Evolutionary conservation across 371 early-diverging fungal genomes (phyloP), one percentile per base, ranked within the genome.

Genomic region (Blakeslea trispora): DNA sequence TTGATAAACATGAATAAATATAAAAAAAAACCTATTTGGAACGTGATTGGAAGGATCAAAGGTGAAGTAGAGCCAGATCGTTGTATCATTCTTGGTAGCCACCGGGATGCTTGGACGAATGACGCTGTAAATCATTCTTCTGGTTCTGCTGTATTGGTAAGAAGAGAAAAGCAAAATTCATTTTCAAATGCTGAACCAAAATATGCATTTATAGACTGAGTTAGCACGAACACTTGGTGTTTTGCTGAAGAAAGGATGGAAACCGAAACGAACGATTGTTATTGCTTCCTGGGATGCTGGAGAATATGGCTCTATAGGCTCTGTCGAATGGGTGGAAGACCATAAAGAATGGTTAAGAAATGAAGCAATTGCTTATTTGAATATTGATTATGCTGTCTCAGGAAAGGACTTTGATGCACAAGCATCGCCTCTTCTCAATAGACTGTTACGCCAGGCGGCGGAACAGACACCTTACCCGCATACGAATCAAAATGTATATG

Each of bases 241-340:
- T 28, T 63, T 88, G 34, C 41, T 77, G 2, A 61, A 80, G 45
- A 61, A 66, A 15, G 89, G 88, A 21, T 88, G 89, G 89, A 71
- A 71, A 32, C 89, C 89, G 5, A 77, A 77, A 14, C 81, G 89
- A 37, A 83, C 88, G 7, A 75, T 88, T 9, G 57, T 85, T 3
- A 59, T 88, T 45, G 85, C 84, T 19, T 83, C 84, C 17, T 88
- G 89, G 89, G 89, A 88, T 63, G 89, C 78, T 10, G 77, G 81
- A 54, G 86, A 84, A 55, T 86, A 86, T 62, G 85, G 88, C 7
- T 47, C 73, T 7, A 63, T 85, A 21, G 89, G 89, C 1, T 84
- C 86, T 18, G 86, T 86, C 9, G 89, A 88, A 65, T 88, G 84
- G 83, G 86, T 84, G 0, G 89, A 88, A 55, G 80, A 87, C 21